A percentile compares a stretch with the other conserved stretches of the same genome.
Evolutionary conservation across 148 eudicot genomes (phyloP).

Genomic region (Agrostemma githago): DNA sequence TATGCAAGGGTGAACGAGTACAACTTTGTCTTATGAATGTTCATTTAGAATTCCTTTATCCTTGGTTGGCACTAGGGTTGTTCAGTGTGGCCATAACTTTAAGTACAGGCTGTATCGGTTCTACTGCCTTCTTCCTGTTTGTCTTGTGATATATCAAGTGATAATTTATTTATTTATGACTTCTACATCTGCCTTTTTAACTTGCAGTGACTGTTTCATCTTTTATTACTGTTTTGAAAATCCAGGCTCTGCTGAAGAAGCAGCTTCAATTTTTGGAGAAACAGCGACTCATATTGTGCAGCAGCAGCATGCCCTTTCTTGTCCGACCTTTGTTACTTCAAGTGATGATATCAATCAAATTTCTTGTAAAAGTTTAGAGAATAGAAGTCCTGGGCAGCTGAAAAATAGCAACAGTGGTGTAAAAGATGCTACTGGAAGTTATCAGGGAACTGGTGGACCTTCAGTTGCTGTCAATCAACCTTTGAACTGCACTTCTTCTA

Average conservation of each 20-base stretch:
- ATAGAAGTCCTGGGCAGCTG: constrained; percentile 63
- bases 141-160: neutral
- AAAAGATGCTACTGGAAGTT: constrained; percentile 59
- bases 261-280: constrained; percentile 72
- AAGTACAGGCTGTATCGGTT: neutral
- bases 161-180: neutral
- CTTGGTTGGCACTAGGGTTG: neutral
- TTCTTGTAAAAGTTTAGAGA: constrained; percentile 45
- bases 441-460: constrained; percentile 48
- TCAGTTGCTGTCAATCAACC: constrained; percentile 50
- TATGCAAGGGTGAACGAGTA: neutral
- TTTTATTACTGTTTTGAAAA: constrained; percentile 19
- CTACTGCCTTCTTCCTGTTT: neutral
- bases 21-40: neutral
- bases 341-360: constrained; percentile 49
- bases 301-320: constrained; percentile 42
- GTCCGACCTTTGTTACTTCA: constrained; percentile 35
- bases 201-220: neutral
- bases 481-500: constrained; percentile 53
- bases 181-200: neutral
- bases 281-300: constrained; percentile 69
- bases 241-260: constrained; percentile 88
- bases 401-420: constrained; percentile 41
- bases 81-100: neutral
- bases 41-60: neutral